A percentile compares a stretch with the other conserved stretches of the same genome.
Evolutionary conservation across 306 rosid genomes (phyloP).

Genomic region (Trifolium pratense): DNA sequence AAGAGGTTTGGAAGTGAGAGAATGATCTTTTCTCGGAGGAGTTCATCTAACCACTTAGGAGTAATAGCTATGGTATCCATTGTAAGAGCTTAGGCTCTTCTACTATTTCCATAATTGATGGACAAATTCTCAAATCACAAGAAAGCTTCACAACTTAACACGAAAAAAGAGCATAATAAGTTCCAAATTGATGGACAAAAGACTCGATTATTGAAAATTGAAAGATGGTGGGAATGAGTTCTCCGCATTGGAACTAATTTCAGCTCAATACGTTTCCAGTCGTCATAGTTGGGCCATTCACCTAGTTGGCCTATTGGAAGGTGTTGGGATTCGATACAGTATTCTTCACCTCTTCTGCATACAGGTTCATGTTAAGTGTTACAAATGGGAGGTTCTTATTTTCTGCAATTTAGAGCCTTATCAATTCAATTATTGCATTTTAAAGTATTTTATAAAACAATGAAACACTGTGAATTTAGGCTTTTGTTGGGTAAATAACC

Average conservation of each 20-base stretch:
- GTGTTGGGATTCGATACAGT: neutral
- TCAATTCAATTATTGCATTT: neutral
- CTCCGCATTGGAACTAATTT: neutral
- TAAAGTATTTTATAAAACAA: neutral
- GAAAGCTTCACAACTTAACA: neutral
- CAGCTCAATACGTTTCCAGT: neutral
- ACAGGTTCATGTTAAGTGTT: neutral
- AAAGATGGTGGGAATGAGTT: neutral
- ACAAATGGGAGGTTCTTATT: neutral
- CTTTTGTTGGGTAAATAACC: neutral
- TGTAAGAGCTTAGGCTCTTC: constrained; percentile 2
- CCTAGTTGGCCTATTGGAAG: neutral
- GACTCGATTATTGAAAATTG: neutral
- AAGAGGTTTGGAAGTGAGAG: neutral
- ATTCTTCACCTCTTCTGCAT: neutral
- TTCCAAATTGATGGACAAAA: neutral
- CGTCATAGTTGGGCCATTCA: neutral
- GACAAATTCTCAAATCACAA: neutral
- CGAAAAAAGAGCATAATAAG: neutral
- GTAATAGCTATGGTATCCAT: neutral
- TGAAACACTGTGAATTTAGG: neutral
- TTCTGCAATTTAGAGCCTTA: neutral
- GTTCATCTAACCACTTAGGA: neutral
- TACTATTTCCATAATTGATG: neutral
- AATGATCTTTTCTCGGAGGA: neutral